Conservation (phyloP, 441 rosid species). For the Syzygium syzygioides region DNA sequence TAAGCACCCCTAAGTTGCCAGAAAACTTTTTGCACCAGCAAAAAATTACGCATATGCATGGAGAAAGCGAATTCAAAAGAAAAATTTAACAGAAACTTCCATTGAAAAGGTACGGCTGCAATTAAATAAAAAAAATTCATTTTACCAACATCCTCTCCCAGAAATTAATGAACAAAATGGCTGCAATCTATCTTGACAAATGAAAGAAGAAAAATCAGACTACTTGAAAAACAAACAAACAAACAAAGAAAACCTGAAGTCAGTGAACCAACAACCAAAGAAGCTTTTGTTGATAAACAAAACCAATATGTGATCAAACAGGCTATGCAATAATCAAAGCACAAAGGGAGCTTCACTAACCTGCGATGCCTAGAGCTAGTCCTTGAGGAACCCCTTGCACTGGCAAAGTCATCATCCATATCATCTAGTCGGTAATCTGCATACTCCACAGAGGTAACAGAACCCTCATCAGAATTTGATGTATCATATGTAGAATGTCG, state of each 20-base stretch:
- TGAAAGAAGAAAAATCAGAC: neutral
- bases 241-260: slow-evolving; percentile 1
- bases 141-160: neutral
- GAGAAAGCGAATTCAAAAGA: neutral
- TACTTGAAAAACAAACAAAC: neutral
- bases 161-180: neutral
- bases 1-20: neutral
- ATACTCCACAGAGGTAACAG: slow-evolving; percentile 74
- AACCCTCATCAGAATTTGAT: slow-evolving; percentile 91
- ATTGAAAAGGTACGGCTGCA: neutral
- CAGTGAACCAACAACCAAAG: neutral
- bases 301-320: neutral
- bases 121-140: neutral
- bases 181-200: neutral
- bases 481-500: slow-evolving; percentile 58
- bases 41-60: neutral
- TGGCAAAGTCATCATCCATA: slow-evolving; percentile 68
- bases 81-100: neutral
- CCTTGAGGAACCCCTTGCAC: slow-evolving; percentile 44
- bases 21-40: neutral
- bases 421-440: slow-evolving; percentile 83
- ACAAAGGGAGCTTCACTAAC: slow-evolving; percentile 26
- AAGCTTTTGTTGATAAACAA: neutral
- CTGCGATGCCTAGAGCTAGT: slow-evolving; percentile 66
- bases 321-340: neutral